Percentiles rank a stretch among this genome's conserved stretches.
Conservation (phyloP, 805 yeast species). For the Komagataella populi region DNA sequence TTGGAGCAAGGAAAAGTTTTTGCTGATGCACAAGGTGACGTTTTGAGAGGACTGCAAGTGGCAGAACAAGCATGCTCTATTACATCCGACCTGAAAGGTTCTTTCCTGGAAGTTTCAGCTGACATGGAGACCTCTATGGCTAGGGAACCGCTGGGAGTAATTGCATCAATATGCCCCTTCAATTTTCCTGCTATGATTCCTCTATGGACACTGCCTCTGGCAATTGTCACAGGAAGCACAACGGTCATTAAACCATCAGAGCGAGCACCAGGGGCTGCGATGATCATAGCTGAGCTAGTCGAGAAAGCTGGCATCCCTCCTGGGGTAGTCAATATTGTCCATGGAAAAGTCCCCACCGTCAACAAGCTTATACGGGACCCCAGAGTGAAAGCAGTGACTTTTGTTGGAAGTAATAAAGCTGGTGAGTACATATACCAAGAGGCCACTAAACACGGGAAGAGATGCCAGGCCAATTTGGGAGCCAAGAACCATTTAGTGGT, state of each 20-base stretch:
- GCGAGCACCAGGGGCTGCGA: conserved; percentile 72
- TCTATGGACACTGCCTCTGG: conserved; percentile 50
- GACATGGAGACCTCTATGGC: conserved; percentile 73
- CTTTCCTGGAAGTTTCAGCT: conserved; percentile 49
- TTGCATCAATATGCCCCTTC: conserved; percentile 69
- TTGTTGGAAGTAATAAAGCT: conserved; percentile 71
- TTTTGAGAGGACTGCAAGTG: conserved; percentile 62
- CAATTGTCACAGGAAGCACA: conserved; percentile 61
- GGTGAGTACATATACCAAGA: conserved; percentile 60
- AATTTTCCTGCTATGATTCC: conserved; percentile 82
- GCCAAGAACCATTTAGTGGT: conserved; percentile 71
- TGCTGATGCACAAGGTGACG: conserved; percentile 65
- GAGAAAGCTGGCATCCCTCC: conserved; percentile 66
- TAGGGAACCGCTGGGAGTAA: conserved; percentile 64
- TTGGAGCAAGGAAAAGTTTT: conserved; percentile 70
- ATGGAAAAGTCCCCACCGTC: conserved; percentile 63
- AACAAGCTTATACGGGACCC: conserved; percentile 60
- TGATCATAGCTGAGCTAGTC: conserved; percentile 59
- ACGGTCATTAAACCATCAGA: conserved; percentile 59
- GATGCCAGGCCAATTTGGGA: conserved; percentile 68
- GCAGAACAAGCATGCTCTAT: conserved; percentile 64
- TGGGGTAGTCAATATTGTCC: conserved; percentile 60
- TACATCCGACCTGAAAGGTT: conserved; percentile 51
- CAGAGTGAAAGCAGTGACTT: conserved; percentile 62
- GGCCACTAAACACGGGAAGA: conserved; percentile 55